Conservation (phyloP, 2,329 filamentous ascomycete species). For the Huntiella savannae region DNA sequence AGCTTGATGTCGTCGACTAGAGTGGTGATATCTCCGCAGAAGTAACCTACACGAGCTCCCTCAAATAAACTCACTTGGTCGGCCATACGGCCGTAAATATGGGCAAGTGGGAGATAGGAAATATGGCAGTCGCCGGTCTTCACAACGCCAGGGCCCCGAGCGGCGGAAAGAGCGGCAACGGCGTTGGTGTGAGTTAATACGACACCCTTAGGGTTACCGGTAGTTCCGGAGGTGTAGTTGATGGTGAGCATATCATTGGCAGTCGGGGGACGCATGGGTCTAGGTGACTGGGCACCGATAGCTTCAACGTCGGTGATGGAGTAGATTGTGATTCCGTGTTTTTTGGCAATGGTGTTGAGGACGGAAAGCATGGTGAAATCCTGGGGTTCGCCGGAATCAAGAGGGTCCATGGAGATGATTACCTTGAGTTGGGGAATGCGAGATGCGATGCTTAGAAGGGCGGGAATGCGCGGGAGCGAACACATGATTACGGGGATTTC, state of each 20-base stretch:
- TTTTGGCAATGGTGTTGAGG: slow-evolving; percentile 53
- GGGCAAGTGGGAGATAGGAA: slow-evolving; percentile 83
- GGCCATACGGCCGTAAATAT: slow-evolving; percentile 76
- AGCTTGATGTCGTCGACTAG: slow-evolving; percentile 83
- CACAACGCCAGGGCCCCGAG: slow-evolving; percentile 35
- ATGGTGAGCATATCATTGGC: slow-evolving; percentile 69
- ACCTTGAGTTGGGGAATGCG: slow-evolving; percentile 65
- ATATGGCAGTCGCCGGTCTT: slow-evolving; percentile 41
- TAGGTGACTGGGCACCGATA: slow-evolving; percentile 51
- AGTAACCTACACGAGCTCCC: slow-evolving; percentile 69
- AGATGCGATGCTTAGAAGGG: slow-evolving; percentile 61
- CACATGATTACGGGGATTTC: slow-evolving; percentile 56
- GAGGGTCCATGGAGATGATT: slow-evolving; percentile 68
- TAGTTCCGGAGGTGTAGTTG: slow-evolving; percentile 80
- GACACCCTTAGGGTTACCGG: slow-evolving; percentile 66
- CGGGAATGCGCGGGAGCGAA: slow-evolving; percentile 63
- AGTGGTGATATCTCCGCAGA: slow-evolving; percentile 74
- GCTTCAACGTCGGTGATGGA: slow-evolving; percentile 66
- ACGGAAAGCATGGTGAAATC: slow-evolving; percentile 65
- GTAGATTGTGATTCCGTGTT: slow-evolving; percentile 59
- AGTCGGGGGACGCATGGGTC: slow-evolving; percentile 50
- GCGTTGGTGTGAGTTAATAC: slow-evolving; percentile 67
- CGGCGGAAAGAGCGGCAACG: slow-evolving; percentile 48
- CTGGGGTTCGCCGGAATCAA: slow-evolving; percentile 59
- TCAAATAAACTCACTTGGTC: slow-evolving; percentile 58